Evolutionary conservation across 2,329 filamentous ascomycete genomes (phyloP).

Genomic region (Coniochaeta pulveracea): DNA sequence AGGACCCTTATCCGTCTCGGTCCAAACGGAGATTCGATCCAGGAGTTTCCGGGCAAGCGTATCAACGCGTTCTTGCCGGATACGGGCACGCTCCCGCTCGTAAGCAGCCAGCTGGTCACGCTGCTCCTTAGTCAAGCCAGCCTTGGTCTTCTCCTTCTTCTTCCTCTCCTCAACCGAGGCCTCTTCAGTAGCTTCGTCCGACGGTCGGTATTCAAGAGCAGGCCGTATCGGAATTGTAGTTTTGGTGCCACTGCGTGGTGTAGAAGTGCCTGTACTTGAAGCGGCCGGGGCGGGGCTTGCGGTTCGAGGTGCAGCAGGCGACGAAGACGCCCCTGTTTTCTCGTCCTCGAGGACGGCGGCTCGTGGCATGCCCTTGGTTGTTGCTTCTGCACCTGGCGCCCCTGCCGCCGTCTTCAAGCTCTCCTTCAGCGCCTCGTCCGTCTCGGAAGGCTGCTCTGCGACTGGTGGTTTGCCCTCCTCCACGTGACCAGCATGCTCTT

Average conservation of each 20-base stretch:
- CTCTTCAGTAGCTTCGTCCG: conserved; percentile 66
- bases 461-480: conserved; percentile 23
- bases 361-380: conserved; percentile 19
- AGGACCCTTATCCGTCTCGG: conserved; percentile 80
- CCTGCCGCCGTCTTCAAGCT: conserved; percentile 32
- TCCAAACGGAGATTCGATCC: conserved; percentile 88
- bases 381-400: conserved; percentile 16
- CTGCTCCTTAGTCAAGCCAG: conserved; percentile 79
- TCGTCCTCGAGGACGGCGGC: conserved; percentile 27
- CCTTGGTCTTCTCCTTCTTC: conserved; percentile 77
- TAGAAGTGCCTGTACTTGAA: conserved; percentile 25
- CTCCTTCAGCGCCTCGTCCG: conserved; percentile 43
- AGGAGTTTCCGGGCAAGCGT: conserved; percentile 75
- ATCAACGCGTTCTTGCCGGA: conserved; percentile 78
- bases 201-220: conserved; percentile 72
- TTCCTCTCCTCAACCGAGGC: conserved; percentile 60
- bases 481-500: conserved; percentile 31
- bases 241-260: conserved; percentile 20
- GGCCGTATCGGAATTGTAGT: conserved; percentile 64
- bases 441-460: conserved; percentile 43
- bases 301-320: conserved; percentile 30
- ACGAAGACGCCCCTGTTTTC: conserved; percentile 19
- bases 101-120: conserved; percentile 82
- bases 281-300: conserved; percentile 26
- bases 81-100: conserved; percentile 71